A percentile compares a stretch with the other conserved stretches of the same genome.
phyloP scores from a whole-genome alignment of 768 basidiomycete species.

The Rhodocollybia butyracea region DNA sequence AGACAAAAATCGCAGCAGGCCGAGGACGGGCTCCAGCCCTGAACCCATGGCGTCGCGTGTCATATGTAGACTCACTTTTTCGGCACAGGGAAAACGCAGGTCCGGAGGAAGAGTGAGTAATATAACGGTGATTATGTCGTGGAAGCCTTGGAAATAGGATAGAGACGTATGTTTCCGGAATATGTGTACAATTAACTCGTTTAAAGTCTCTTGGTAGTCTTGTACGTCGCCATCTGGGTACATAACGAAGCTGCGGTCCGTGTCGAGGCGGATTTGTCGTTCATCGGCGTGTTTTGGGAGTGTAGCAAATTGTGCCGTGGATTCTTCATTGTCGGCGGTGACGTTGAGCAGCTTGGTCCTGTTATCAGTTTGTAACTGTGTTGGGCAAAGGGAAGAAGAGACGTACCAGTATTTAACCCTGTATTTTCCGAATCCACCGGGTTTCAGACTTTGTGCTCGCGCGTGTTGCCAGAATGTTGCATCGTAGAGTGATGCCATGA shows the following conservation, averaged over 20 bases:
- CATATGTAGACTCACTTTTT: slow-evolving; percentile 74
- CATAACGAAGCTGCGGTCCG: slow-evolving; percentile 88
- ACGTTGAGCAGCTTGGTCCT: slow-evolving; percentile 37
- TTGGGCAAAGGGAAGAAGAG: slow-evolving; percentile 6
- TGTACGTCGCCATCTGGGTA: slow-evolving; percentile 78
- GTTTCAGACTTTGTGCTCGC: slow-evolving; percentile 44
- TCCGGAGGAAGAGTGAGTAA: slow-evolving; percentile 69
- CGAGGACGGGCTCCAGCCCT: slow-evolving; percentile 81
- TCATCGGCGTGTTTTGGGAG: slow-evolving; percentile 64
- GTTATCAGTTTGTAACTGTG: slow-evolving; percentile 18
- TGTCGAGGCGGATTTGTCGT: slow-evolving; percentile 84
- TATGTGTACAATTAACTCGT: slow-evolving; percentile 69
- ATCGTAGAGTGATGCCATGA: too few species aligned
- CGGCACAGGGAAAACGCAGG: slow-evolving; percentile 52
- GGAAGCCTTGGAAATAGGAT: slow-evolving; percentile 91
- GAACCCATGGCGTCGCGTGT: slow-evolving; percentile 87
- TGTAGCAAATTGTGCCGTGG: not conserved
- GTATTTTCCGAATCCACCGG: slow-evolving; percentile 62
- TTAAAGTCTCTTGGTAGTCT: slow-evolving; percentile 51
- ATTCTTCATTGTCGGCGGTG: slow-evolving; percentile 30
- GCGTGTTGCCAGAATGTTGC: slow-evolving; percentile 21
- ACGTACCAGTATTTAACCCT: slow-evolving; percentile 57
- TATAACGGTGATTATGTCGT: slow-evolving; percentile 87
- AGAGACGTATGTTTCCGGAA: slow-evolving; percentile 72
- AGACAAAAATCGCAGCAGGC: slow-evolving; percentile 55